Percentiles rank a stretch among this genome's conserved stretches.
phyloP scores from a whole-genome alignment of 345 rosid genomes.

The Erucastrum elatum region DNA sequence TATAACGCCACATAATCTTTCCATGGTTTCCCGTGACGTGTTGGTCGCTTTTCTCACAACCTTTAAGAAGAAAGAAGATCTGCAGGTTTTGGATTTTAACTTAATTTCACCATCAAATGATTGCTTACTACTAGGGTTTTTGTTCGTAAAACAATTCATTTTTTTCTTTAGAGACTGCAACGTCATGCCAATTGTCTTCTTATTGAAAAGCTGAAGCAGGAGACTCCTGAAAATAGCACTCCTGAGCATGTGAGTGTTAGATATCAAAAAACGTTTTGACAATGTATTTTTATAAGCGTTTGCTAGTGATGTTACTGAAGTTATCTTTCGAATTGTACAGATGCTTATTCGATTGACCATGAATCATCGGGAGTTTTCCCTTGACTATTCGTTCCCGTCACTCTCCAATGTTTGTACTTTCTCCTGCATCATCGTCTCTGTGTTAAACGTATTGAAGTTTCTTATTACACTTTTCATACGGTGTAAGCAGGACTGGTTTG shows the following conservation, averaged over 20 bases:
- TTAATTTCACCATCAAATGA: background rate
- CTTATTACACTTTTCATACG: background rate
- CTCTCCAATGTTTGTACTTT: constrained; percentile 52
- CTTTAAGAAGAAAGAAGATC: constrained; percentile 40
- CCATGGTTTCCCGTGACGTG: constrained; percentile 45
- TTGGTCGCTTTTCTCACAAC: constrained; percentile 58
- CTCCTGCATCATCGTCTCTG: background rate
- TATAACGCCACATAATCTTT: constrained; percentile 52
- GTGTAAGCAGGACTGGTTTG: constrained; percentile 59
- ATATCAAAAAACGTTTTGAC: background rate
- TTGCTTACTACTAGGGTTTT: background rate
- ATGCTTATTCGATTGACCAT: constrained; percentile 62
- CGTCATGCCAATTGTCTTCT: constrained; percentile 40
- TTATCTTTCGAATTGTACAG: constrained; percentile 55
- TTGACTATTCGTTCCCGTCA: constrained; percentile 53
- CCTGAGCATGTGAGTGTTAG: constrained; percentile 52
- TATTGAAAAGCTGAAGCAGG: constrained; percentile 38
- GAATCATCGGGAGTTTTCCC: constrained; percentile 52
- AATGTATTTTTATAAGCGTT: background rate
- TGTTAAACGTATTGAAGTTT: background rate
- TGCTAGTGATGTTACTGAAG: background rate
- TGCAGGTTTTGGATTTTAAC: background rate
- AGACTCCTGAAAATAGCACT: constrained; percentile 42
- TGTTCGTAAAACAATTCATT: background rate
- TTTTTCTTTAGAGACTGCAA: constrained; percentile 37